phyloP scores from a whole-genome alignment of 2,329 filamentous ascomycete genomes.

The Diaporthe sp. region DNA sequence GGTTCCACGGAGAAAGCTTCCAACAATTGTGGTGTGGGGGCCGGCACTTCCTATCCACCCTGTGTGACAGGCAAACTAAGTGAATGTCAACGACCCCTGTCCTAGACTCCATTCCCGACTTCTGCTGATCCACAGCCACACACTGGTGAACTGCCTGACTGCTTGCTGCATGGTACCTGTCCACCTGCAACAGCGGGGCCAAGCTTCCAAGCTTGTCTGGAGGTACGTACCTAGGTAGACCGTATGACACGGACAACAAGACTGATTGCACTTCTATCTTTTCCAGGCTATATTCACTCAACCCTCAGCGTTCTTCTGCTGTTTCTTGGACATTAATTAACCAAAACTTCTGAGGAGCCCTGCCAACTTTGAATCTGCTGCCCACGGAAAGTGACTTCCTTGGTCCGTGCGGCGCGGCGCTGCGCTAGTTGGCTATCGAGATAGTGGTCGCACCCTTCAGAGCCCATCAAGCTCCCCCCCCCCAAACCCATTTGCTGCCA shows the following conservation, averaged over 20 bases:
- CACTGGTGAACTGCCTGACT: background rate
- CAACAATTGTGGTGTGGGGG: slow-evolving; percentile 28
- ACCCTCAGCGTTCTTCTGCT: too few relatives aligned
- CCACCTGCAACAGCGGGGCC: background rate
- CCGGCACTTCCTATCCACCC: slow-evolving; percentile 19
- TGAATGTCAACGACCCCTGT: slow-evolving; percentile 13
- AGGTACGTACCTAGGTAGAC: background rate
- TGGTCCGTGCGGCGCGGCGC: slow-evolving; percentile 28
- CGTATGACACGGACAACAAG: background rate
- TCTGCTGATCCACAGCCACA: slow-evolving; percentile 10
- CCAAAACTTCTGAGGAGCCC: background rate
- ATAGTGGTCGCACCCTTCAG: background rate
- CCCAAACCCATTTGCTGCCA: background rate
- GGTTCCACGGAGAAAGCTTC: slow-evolving; percentile 29
- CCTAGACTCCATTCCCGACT: slow-evolving; percentile 27
- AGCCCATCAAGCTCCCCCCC: background rate
- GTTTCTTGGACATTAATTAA: background rate
- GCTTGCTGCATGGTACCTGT: background rate
- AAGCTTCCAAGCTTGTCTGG: slow-evolving; percentile 3
- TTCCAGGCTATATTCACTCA: background rate
- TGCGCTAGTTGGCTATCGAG: slow-evolving; percentile 9
- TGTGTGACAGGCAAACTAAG: background rate
- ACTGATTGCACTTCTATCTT: background rate
- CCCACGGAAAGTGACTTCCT: background rate
- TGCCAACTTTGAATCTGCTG: background rate